Conservation (phyloP, 352 stramenopile species). For the Phytopythium chamaehyphon region DNA sequence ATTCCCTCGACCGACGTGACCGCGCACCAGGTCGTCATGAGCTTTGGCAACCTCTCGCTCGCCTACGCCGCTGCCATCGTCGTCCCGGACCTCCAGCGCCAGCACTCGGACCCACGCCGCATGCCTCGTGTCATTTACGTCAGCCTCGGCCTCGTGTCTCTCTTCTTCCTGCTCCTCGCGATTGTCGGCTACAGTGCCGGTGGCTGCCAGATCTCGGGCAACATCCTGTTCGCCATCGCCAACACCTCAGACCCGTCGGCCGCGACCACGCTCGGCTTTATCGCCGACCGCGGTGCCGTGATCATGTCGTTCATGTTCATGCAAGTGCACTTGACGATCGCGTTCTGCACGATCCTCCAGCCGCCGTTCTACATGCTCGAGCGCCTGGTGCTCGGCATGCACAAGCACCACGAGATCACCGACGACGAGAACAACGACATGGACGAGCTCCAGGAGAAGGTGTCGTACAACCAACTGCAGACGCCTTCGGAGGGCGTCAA, state of each 20-base stretch:
- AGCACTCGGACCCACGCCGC: slow-evolving; percentile 31
- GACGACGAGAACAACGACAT: slow-evolving; percentile 12
- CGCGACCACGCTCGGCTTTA: slow-evolving; percentile 19
- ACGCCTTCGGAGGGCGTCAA: slow-evolving; percentile 12
- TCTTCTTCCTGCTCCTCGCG: slow-evolving; percentile 30
- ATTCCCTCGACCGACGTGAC: slow-evolving; percentile 18
- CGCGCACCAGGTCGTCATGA: slow-evolving; percentile 23
- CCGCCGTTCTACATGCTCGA: slow-evolving; percentile 36
- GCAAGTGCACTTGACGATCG: slow-evolving; percentile 34
- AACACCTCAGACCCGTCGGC: slow-evolving; percentile 15
- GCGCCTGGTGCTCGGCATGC: slow-evolving; percentile 33
- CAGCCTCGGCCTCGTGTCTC: slow-evolving; percentile 26
- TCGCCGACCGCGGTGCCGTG: slow-evolving; percentile 15
- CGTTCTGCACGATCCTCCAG: slow-evolving; percentile 33
- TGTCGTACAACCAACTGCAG: slow-evolving; percentile 20
- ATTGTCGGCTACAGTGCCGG: slow-evolving; percentile 24
- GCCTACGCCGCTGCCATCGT: slow-evolving; percentile 21
- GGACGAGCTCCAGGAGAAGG: slow-evolving; percentile 18
- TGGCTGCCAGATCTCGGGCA: slow-evolving; percentile 29
- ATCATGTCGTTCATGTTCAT: slow-evolving; percentile 29
- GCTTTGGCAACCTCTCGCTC: slow-evolving; percentile 22
- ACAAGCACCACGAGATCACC: slow-evolving; percentile 14
- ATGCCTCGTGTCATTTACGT: slow-evolving; percentile 39
- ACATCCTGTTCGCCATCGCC: slow-evolving; percentile 21
- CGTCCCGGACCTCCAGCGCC: slow-evolving; percentile 20